Conservation (phyloP, 345 rosid species). For the Lenwebbia sp. region DNA sequence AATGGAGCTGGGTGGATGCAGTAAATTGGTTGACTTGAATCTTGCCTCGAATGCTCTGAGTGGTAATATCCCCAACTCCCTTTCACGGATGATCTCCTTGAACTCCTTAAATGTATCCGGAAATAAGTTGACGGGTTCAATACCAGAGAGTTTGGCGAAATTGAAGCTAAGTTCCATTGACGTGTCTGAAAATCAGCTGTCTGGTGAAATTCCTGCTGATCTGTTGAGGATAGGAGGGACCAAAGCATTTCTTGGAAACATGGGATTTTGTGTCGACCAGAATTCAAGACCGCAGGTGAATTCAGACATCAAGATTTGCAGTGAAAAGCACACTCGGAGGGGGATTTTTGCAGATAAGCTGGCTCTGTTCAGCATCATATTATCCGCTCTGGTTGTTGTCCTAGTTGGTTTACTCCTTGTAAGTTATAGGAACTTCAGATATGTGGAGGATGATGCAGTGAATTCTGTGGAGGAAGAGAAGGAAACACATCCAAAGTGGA, state of each 20-base stretch:
- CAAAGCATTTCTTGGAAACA: slow-evolving; percentile 45
- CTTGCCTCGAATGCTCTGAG: slow-evolving; percentile 56
- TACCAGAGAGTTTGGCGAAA: slow-evolving; percentile 40
- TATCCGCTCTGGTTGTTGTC: slow-evolving; percentile 23
- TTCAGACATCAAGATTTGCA: slow-evolving; percentile 29
- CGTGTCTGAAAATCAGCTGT: slow-evolving; percentile 49
- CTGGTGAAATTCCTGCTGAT: slow-evolving; percentile 54
- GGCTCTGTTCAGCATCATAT: slow-evolving; percentile 31
- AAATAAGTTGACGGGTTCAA: slow-evolving; percentile 47
- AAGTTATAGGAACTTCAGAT: slow-evolving; percentile 44
- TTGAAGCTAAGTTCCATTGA: slow-evolving; percentile 78
- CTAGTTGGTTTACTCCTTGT: slow-evolving; percentile 32
- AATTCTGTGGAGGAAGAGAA: slow-evolving; percentile 11
- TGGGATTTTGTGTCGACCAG: slow-evolving; percentile 45
- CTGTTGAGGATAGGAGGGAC: slow-evolving; percentile 59
- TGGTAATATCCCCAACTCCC: slow-evolving; percentile 40
- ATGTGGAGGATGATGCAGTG: slow-evolving; percentile 12
- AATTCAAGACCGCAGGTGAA: slow-evolving; percentile 5
- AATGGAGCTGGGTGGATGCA: slow-evolving; percentile 28
- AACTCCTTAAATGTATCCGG: slow-evolving; percentile 74
- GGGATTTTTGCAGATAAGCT: slow-evolving; percentile 12
- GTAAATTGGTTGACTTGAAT: slow-evolving; percentile 56
- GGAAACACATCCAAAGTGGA: slow-evolving; percentile 34
- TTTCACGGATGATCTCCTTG: slow-evolving; percentile 39
- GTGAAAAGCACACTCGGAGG: slow-evolving; percentile 12